Conservation (phyloP, 208 protist genomes). For the Wallacemonas rigidus region DNA sequence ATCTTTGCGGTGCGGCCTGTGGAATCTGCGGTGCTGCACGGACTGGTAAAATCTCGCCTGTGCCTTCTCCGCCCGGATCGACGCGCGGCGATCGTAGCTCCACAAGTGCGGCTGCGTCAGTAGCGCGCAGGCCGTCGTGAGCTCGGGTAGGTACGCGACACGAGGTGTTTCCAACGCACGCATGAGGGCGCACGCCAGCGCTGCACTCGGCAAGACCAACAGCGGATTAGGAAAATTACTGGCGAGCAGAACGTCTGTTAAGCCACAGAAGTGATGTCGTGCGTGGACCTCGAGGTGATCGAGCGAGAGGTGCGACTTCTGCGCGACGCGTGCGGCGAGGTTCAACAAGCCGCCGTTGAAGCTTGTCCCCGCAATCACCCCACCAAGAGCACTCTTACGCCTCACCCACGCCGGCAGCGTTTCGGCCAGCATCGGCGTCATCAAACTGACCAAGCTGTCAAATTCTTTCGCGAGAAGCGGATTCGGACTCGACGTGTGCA, state of each 20-base stretch:
- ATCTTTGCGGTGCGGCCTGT: constrained; percentile 64
- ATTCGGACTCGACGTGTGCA: constrained; percentile 68
- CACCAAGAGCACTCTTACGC: constrained; percentile 58
- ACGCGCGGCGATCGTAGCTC: constrained; percentile 30
- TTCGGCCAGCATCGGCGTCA: constrained; percentile 38
- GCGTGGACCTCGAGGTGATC: constrained; percentile 76
- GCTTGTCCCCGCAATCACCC: constrained; percentile 66
- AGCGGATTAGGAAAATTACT: constrained; percentile 68
- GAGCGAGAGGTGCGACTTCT: constrained; percentile 56
- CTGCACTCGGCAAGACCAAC: constrained; percentile 62
- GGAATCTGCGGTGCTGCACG: constrained; percentile 48
- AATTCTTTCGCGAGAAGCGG: constrained; percentile 73
- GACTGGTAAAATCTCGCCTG: constrained; percentile 25
- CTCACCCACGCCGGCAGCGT: constrained; percentile 63
- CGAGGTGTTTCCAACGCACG: constrained; percentile 63
- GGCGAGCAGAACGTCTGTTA: constrained; percentile 80
- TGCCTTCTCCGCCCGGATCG: constrained; percentile 22
- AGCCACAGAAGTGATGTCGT: constrained; percentile 74
- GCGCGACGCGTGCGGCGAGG: constrained; percentile 73
- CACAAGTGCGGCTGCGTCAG: constrained; percentile 70
- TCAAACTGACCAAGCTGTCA: constrained; percentile 32
- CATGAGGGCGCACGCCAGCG: constrained; percentile 60
- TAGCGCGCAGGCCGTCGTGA: constrained; percentile 58
- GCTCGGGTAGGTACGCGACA: constrained; percentile 71
- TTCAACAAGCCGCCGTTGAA: constrained; percentile 80